A percentile compares a stretch with the other conserved stretches of the same genome.
These are phyloP conservation scores for Fusarium sp. DNA, from an alignment of 2,329 filamentous ascomycete species.

Conservation along the genomic window DNA sequence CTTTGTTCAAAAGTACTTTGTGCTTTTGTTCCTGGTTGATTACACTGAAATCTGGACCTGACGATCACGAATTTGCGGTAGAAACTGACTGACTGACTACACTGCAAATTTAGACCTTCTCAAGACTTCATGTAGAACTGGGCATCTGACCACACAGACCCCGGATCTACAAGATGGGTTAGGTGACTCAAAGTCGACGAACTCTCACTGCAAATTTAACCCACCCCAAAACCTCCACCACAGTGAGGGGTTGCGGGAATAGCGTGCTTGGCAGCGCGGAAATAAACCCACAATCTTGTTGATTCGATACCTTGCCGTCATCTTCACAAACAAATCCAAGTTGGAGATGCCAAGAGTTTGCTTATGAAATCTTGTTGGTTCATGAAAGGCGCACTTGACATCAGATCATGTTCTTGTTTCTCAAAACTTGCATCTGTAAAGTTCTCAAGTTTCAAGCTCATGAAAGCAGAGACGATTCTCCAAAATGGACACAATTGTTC, in stretches of 20 bases:
- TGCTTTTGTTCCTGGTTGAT: too few species aligned
- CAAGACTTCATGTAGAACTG: too few species aligned
- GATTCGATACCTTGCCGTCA: neutral
- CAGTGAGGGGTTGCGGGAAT: neutral
- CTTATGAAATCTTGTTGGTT: neutral
- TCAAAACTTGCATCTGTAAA: neutral
- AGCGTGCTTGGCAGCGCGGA: neutral
- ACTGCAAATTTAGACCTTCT: too few species aligned
- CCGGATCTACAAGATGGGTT: too few species aligned
- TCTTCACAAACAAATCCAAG: neutral
- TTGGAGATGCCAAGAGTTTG: neutral
- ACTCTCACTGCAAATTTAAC: neutral
- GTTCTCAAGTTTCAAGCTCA: neutral
- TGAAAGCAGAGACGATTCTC: rapidly evolving
- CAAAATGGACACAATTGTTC: rapidly evolving
- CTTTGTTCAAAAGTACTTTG: too few species aligned
- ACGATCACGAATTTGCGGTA: too few species aligned
- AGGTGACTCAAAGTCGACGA: too few species aligned
- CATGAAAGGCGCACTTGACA: neutral
- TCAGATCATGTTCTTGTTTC: neutral
- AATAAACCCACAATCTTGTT: neutral
- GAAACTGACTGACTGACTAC: too few species aligned
- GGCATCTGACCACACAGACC: too few species aligned
- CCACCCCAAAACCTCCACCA: neutral
- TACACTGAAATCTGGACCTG: too few species aligned